Evolutionary conservation across 2,329 filamentous ascomycete genomes (phyloP).

Genomic region (Penicillium capsulatum): DNA sequence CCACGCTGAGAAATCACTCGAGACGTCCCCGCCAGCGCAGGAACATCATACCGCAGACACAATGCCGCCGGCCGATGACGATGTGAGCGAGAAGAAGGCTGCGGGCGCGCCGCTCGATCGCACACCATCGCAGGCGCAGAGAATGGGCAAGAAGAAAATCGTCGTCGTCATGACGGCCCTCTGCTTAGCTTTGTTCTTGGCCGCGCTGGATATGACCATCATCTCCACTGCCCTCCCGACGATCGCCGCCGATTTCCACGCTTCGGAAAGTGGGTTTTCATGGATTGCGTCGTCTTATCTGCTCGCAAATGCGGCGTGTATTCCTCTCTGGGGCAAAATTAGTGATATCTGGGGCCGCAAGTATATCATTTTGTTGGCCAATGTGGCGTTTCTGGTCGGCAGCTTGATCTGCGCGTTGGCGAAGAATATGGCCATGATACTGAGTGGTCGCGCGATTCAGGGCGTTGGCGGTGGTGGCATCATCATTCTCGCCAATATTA

Average conservation of each 20-base stretch:
- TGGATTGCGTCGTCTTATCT: constrained; percentile 49
- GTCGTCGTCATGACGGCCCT: constrained; percentile 41
- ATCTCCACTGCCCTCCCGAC: constrained; percentile 45
- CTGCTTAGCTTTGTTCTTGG: constrained; percentile 55
- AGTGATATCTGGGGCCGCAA: constrained; percentile 67
- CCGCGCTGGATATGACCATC: constrained; percentile 56
- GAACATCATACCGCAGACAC: neutral
- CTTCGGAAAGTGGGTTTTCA: constrained; percentile 44
- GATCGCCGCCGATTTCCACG: constrained; percentile 42
- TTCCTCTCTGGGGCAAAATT: constrained; percentile 59
- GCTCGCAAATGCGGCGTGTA: constrained; percentile 46
- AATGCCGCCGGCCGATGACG: neutral
- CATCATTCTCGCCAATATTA: constrained; percentile 61
- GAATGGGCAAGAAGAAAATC: constrained; percentile 40
- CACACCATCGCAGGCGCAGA: constrained; percentile 37
- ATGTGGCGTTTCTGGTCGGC: constrained; percentile 59
- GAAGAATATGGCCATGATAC: constrained; percentile 58
- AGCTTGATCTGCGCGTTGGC: constrained; percentile 58
- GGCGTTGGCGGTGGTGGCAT: constrained; percentile 62
- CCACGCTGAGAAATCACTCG: constrained; percentile 10
- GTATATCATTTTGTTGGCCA: constrained; percentile 56
- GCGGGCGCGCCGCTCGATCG: constrained; percentile 27
- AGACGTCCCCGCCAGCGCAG: constrained; percentile 3
- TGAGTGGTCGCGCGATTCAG: constrained; percentile 59
- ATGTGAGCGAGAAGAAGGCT: constrained; percentile 16